Conservation (phyloP, 202 grass and related monocot genomes). For the Eragrostis tef region DNA sequence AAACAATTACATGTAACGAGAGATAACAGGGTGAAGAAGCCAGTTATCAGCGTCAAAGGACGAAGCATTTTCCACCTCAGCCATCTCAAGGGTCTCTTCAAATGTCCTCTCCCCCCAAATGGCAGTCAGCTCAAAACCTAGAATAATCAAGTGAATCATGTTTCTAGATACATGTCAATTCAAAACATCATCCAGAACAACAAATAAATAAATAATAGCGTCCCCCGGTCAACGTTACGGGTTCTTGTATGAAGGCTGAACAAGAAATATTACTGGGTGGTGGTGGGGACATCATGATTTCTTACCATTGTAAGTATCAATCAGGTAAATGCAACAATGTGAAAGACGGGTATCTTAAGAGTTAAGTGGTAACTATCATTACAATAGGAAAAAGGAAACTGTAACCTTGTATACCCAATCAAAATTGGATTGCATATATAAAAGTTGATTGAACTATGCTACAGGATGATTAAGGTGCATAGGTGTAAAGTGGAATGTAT, state of each 20-base stretch:
- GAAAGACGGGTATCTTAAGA: slow-evolving; percentile 1
- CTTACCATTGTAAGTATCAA: slow-evolving; percentile 5
- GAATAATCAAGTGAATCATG: slow-evolving; percentile 22
- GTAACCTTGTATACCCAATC: slow-evolving; percentile 21
- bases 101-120: slow-evolving; percentile 79
- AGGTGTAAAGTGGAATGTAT: background rate
- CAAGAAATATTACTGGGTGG: background rate
- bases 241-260: slow-evolving; percentile 3
- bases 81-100: slow-evolving; percentile 97
- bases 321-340: slow-evolving; percentile 1
- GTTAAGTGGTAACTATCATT: background rate
- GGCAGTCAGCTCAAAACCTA: slow-evolving; percentile 84
- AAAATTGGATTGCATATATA: background rate
- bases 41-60: slow-evolving; percentile 91
- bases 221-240: background rate
- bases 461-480: background rate
- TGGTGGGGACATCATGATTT: background rate
- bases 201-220: slow-evolving; percentile 6
- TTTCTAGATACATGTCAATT: slow-evolving; percentile 30
- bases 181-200: slow-evolving; percentile 4
- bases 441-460: slow-evolving; percentile 12
- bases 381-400: background rate
- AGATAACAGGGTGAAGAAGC: slow-evolving; percentile 79
- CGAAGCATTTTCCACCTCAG: slow-evolving; percentile 89
- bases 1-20: slow-evolving; percentile 74